Conservation (phyloP, 2,329 filamentous ascomycete genomes). For the Pseudogymnoascus sp. region DNA sequence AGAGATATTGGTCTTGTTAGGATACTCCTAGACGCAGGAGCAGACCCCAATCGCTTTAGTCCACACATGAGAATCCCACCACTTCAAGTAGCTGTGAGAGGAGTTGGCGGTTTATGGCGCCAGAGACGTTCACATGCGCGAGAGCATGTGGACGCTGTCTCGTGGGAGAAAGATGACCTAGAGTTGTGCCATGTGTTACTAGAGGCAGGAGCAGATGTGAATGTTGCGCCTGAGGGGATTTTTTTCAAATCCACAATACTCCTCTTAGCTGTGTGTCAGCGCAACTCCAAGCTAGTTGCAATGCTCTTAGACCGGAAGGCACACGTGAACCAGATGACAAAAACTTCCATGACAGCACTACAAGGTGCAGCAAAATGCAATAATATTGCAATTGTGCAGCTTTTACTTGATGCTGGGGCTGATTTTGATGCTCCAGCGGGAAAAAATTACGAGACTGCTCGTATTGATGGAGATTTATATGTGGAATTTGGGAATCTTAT, state of each 20-base stretch:
- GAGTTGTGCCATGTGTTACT: slow-evolving; percentile 16
- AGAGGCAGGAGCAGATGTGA: slow-evolving; percentile 12
- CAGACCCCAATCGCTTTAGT: slow-evolving; percentile 10
- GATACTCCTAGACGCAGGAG: slow-evolving; percentile 14
- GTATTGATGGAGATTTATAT: not conserved
- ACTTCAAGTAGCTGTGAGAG: slow-evolving; percentile 13
- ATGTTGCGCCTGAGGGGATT: slow-evolving; percentile 9
- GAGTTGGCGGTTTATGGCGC: not conserved
- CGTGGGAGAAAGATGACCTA: slow-evolving; percentile 8
- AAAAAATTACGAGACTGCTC: slow-evolving; percentile 10
- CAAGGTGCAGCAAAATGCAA: slow-evolving; percentile 12
- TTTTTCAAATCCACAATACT: slow-evolving; percentile 10
- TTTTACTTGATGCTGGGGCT: slow-evolving; percentile 48
- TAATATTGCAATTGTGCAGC: slow-evolving; percentile 10
- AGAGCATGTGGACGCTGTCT: not conserved
- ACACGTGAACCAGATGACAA: slow-evolving; percentile 12
- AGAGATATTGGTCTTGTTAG: slow-evolving; percentile 9
- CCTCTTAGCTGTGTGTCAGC: slow-evolving; percentile 1
- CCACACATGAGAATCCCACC: slow-evolving; percentile 7
- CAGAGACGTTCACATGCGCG: not conserved
- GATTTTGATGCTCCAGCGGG: slow-evolving; percentile 15
- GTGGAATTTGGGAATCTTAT: not conserved
- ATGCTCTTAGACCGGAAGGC: slow-evolving; percentile 11
- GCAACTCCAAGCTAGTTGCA: slow-evolving; percentile 13
- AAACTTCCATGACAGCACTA: slow-evolving; percentile 11